Evolutionary conservation across 2,329 filamentous ascomycete species (phyloP).

Genomic region (Colletotrichum tanaceti): DNA sequence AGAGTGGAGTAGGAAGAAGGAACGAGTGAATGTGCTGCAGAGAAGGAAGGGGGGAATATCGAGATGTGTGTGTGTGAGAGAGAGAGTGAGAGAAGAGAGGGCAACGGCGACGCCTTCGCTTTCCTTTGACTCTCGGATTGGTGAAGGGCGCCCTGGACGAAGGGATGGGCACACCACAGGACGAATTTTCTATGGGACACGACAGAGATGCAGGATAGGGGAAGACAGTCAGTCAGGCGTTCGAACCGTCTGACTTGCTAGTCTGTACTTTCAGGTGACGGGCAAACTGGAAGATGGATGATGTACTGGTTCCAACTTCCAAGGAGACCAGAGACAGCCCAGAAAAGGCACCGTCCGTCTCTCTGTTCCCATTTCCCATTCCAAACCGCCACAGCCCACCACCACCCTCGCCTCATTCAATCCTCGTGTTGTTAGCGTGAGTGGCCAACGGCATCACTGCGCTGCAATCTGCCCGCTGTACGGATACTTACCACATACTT

Average conservation of each 20-base stretch:
- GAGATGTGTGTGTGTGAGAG: constrained; percentile 1
- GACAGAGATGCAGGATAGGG: constrained; percentile 11
- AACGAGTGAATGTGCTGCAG: constrained; percentile 15
- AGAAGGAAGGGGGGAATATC: background rate
- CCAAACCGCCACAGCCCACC: constrained; percentile 32
- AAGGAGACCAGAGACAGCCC: background rate
- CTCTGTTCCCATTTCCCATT: constrained; percentile 7
- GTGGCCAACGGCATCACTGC: constrained; percentile 15
- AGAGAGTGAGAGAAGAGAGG: background rate
- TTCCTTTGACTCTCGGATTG: background rate
- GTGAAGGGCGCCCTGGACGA: constrained; percentile 26
- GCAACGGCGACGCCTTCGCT: background rate
- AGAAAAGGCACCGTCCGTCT: background rate
- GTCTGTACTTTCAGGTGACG: background rate
- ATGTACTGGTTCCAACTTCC: constrained; percentile 2
- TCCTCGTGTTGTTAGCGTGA: constrained; percentile 30
- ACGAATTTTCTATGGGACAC: constrained; percentile 21
- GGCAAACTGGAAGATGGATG: background rate
- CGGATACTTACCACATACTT: background rate
- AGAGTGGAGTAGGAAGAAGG: constrained; percentile 15
- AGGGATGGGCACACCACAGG: constrained; percentile 15
- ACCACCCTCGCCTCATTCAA: constrained; percentile 32
- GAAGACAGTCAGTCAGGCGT: constrained; percentile 19
- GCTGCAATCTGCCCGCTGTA: background rate
- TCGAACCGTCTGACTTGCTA: background rate